Evolutionary conservation across 1,139 yeast species (phyloP).

Genomic region (Candida tropicalis): DNA sequence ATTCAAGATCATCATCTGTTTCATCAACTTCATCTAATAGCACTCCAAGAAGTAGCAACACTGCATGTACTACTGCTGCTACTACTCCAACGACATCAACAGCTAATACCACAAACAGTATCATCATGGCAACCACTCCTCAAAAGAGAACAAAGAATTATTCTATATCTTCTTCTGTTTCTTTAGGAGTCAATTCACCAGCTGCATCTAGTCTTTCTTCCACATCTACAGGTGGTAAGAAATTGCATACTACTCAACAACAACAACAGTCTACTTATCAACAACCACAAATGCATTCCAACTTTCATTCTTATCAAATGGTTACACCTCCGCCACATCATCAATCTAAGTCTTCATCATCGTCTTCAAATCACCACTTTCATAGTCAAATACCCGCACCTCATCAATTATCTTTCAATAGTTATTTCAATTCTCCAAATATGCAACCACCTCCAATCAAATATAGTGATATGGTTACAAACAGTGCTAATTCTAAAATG

Average conservation of each 20-base stretch:
- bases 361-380: not conserved
- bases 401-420: constrained; percentile 5
- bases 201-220: constrained; percentile 1
- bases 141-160: constrained; percentile 10
- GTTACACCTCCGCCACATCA: constrained; percentile 11
- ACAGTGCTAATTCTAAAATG: constrained; percentile 3
- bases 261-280: not conserved
- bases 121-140: constrained; percentile 7
- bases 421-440: constrained; percentile 8
- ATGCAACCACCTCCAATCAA: constrained; percentile 8
- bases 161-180: constrained; percentile 3
- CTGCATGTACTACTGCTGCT: constrained; percentile 5
- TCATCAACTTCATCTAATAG: constrained; percentile 7
- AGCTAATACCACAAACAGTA: not conserved
- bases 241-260: constrained; percentile 6
- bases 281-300: constrained; percentile 6
- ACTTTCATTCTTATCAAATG: constrained; percentile 7
- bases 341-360: not conserved
- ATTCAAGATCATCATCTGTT: constrained; percentile 8
- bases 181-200: constrained; percentile 1
- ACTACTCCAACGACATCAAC: constrained; percentile 3
- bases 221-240: constrained; percentile 6
- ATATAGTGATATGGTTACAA: not conserved
- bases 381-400: constrained; percentile 3
- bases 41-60: constrained; percentile 1